Evolutionary conservation across 768 basidiomycete species (phyloP), one percentile per base, ranked within the genome.

Genomic region (Epithele typhae): DNA sequence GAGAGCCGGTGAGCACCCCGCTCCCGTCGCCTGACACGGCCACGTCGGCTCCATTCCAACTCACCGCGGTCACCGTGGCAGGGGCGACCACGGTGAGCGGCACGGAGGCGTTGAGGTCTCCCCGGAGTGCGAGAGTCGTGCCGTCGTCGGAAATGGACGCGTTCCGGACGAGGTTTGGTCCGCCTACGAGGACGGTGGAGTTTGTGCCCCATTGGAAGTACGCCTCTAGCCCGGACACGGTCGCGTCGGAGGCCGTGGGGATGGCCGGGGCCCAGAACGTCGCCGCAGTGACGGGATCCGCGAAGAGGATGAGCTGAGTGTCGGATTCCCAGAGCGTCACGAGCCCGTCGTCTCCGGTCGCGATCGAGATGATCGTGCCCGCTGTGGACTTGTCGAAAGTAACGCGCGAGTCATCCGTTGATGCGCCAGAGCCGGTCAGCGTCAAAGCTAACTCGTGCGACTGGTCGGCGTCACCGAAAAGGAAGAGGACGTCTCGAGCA

Each of bases 141-240:
- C 61, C 64, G 2, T 44, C 42, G 18, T 61, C 64, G 22, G 51
- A 43, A 27, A 70, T 54, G 5, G 61, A 58, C 10, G 72, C 73
- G 50, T 67, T 68, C 17, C 74, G 69, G n/a, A 76, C 72, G 35
- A 76, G 66, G 55, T 73, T 64, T n/a, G 73, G 72, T 3, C 74
- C 74, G 40, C 70, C 50, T 62, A 75, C 46, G 1, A 92, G 68
- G 18, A 86, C 69, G 9, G 83, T 78, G 3, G 72, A 61, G 55
- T 90, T 89, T 19, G 84, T 81, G 23, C 88, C 88, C 40, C 87
- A 66, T 41, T 79, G 72, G 82, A 84, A 91, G 70, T 71, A 90
- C 54, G 77, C 79, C 35, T 68, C 68, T 46, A 83, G 71, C 12
- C 73, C 68, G 22, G 40, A 18, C 12, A 48, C 15, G 30, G 46